Evolutionary conservation across 345 rosid genomes (phyloP).

Genomic region (Euphorbia lathyris): DNA sequence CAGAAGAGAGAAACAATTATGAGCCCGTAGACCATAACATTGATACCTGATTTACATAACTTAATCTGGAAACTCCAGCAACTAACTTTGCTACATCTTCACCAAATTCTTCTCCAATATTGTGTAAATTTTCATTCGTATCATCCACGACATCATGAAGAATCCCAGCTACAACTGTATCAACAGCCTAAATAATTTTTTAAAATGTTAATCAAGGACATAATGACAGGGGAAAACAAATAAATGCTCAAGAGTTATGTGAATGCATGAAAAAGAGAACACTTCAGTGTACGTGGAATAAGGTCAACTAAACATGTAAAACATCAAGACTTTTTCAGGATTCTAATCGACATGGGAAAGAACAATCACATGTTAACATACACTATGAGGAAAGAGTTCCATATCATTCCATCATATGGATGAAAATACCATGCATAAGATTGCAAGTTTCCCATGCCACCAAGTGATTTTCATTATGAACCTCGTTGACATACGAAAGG

Average conservation of each 20-base stretch:
- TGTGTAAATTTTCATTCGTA: conserved; percentile 43
- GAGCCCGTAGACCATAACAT: neutral
- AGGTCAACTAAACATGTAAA: neutral
- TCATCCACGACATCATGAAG: conserved; percentile 70
- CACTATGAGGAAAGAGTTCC: neutral
- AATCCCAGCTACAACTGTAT: conserved; percentile 69
- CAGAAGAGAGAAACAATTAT: neutral
- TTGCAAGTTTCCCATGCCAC: neutral
- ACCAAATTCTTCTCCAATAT: conserved; percentile 56
- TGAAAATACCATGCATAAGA: neutral
- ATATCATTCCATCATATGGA: neutral
- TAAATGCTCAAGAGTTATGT: neutral
- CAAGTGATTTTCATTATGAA: neutral
- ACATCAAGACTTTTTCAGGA: neutral
- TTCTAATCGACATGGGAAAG: neutral
- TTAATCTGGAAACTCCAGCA: conserved; percentile 65
- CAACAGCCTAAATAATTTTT: conserved; percentile 46
- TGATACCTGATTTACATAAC: conserved; percentile 63
- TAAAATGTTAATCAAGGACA: conserved; percentile 11
- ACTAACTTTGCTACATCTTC: conserved; percentile 61
- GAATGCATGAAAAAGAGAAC: neutral
- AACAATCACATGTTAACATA: neutral
- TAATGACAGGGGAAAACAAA: neutral
- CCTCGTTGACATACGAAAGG: neutral
- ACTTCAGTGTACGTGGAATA: neutral